Conservation (phyloP, 2,329 filamentous ascomycete species). For the Diaporthe citri region DNA sequence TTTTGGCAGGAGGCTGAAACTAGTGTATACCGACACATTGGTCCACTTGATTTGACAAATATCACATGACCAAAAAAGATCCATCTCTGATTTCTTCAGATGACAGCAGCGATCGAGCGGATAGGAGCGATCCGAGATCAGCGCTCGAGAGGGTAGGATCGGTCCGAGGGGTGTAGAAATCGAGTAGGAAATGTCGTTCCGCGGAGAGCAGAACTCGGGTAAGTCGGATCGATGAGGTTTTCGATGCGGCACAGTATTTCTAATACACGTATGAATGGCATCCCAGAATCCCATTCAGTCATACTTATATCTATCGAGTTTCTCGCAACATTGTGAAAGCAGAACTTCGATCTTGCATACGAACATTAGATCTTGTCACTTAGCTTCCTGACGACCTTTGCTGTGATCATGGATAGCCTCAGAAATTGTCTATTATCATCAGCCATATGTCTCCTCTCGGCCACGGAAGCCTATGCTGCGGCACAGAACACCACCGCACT, state of each 20-base stretch:
- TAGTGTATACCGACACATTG: background rate
- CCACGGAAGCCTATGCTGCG: background rate
- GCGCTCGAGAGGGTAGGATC: background rate
- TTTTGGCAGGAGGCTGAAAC: slow-evolving; percentile 3
- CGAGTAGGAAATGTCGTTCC: too few relatives aligned
- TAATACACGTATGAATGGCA: background rate
- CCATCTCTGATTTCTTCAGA: background rate
- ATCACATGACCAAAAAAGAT: background rate
- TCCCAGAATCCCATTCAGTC: background rate
- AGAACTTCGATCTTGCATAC: background rate
- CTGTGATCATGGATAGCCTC: background rate
- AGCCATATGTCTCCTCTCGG: background rate
- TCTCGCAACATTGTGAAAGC: background rate
- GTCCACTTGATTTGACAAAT: background rate
- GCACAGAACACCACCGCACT: background rate
- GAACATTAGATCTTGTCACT: background rate
- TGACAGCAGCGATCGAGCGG: background rate
- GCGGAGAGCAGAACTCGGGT: too few relatives aligned
- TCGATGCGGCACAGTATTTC: background rate
- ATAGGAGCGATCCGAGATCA: background rate
- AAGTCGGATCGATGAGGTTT: background rate
- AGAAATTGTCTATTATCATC: too few relatives aligned
- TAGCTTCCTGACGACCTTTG: background rate
- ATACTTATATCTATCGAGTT: background rate
- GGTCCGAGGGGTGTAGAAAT: too few relatives aligned